Conservation (phyloP, 2,329 filamentous ascomycete genomes). For the Beauveria rudraprayagi region DNA sequence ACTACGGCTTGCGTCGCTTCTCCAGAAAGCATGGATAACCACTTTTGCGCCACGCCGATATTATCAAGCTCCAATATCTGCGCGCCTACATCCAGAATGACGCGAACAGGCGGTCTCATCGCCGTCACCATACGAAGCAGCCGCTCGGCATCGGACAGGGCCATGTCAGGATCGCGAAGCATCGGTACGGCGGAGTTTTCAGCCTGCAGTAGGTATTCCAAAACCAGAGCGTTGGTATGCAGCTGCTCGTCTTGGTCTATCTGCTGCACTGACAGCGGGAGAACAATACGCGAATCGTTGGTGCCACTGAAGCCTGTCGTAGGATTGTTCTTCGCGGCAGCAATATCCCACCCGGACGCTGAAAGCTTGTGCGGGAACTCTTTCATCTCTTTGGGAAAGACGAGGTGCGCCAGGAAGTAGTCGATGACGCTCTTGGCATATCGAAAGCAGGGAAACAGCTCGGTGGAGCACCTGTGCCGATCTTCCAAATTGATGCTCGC, state of each 20-base stretch:
- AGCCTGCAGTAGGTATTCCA: slow-evolving; percentile 47
- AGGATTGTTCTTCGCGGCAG: slow-evolving; percentile 33
- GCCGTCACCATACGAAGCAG: slow-evolving; percentile 30
- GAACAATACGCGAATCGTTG: slow-evolving; percentile 49
- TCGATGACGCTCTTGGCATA: too few relatives aligned
- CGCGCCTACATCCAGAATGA: slow-evolving; percentile 65
- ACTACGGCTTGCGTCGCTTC: slow-evolving; percentile 30
- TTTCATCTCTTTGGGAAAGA: too few relatives aligned
- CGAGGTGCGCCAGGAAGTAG: too few relatives aligned
- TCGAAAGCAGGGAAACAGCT: too few relatives aligned
- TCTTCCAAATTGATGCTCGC: too few relatives aligned
- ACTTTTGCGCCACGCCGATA: slow-evolving; percentile 40
- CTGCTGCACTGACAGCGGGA: slow-evolving; percentile 44
- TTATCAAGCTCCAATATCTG: slow-evolving; percentile 60
- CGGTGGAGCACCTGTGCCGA: too few relatives aligned
- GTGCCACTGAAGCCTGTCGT: slow-evolving; percentile 65
- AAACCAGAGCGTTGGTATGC: slow-evolving; percentile 61
- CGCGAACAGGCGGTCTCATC: slow-evolving; percentile 31
- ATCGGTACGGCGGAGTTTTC: slow-evolving; percentile 37
- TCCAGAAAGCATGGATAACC: slow-evolving; percentile 32
- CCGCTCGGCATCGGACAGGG: slow-evolving; percentile 18
- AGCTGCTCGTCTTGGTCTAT: slow-evolving; percentile 30
- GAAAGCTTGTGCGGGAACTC: slow-evolving; percentile 53
- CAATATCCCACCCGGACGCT: slow-evolving; percentile 61
- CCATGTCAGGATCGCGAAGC: slow-evolving; percentile 10